Evolutionary conservation across 768 basidiomycete genomes (phyloP), one percentile per base, ranked within the genome.

Genomic region (Amyloporia xantha): DNA sequence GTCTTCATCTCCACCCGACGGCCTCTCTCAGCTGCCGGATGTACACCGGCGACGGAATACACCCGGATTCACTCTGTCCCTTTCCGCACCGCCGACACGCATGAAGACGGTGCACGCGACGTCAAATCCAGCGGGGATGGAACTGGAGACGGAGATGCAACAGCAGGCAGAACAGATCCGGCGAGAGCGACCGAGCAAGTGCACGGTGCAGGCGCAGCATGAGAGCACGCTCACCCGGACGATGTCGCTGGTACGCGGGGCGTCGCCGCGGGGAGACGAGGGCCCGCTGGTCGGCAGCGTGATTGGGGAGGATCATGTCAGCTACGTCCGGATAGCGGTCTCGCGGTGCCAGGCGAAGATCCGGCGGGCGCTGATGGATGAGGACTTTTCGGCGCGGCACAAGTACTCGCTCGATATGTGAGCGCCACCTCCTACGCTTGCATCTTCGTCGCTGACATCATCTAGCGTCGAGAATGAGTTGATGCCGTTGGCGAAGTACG

Each of bases 371-470:
- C 70, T 99, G 33, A 87, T 85, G 10, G 76, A 81, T 42, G 89
- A 89, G 25, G 95, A 99, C 67, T 99, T 91, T 59, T 72, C 71
- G 0, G 89, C 93, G 11, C 75, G 80, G 43, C 93, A 98, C 68
- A 98, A 97, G 67, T 98, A 81, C 67, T 93, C 91, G 0, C 98
- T 98, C 63, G 96, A 99, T 66, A 91, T 99, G 90, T 91, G 60
- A 42, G 87, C 71, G 12, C n/a, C 37, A 11, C 38, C 13, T 13
- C 23, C 52, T 15, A 19, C 24, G 20, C 26, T 19, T 49, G 40
- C 27, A 11, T 13, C 26, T 26, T 12, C 42, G 33, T 30, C 25
- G 52, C 49, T 42, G 54, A 44, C 38, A 42, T 20, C 19, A 5
- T 40, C 35, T 59, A 94, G 91, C 56, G 78, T 96, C 59, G 96